phyloP scores from a whole-genome alignment of 2,329 filamentous ascomycete genomes.

The Geosmithia flava region DNA sequence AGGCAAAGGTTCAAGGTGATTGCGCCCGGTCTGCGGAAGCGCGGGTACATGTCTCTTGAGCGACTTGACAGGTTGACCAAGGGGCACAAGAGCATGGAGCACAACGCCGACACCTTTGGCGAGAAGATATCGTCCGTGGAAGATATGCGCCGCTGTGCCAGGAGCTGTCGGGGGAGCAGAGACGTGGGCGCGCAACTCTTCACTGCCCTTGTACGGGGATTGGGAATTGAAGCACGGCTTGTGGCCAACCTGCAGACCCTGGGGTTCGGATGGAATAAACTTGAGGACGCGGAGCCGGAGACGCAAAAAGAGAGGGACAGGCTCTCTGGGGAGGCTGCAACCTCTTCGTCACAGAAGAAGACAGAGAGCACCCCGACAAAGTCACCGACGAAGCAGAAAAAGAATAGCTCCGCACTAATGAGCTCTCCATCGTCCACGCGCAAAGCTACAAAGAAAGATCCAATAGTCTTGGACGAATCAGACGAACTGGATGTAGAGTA shows the following conservation, averaged over 20 bases:
- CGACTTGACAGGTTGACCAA: conserved; percentile 62
- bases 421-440: not conserved
- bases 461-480: conserved; percentile 21
- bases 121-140: conserved; percentile 58
- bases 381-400: conserved; percentile 3
- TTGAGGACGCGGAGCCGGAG: conserved; percentile 58
- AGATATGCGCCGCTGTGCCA: conserved; percentile 58
- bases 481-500: conserved; percentile 29
- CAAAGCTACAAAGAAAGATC: conserved; percentile 2
- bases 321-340: not conserved
- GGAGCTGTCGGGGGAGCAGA: conserved; percentile 63
- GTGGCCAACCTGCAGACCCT: conserved; percentile 75
- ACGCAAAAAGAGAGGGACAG: not conserved
- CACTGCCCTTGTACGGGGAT: conserved; percentile 66
- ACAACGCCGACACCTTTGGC: conserved; percentile 56
- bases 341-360: not conserved
- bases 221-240: conserved; percentile 74
- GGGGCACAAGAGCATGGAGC: conserved; percentile 50
- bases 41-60: conserved; percentile 73
- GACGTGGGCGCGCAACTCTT: conserved; percentile 87
- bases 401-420: not conserved
- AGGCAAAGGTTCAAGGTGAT: conserved; percentile 69
- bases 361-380: conserved; percentile 7
- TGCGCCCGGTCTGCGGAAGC: conserved; percentile 72
- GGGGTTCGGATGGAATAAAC: conserved; percentile 84